These are phyloP conservation scores for Blumeriella jaapii DNA, from an alignment of 2,329 filamentous ascomycete species.

Conservation along the genomic window DNA sequence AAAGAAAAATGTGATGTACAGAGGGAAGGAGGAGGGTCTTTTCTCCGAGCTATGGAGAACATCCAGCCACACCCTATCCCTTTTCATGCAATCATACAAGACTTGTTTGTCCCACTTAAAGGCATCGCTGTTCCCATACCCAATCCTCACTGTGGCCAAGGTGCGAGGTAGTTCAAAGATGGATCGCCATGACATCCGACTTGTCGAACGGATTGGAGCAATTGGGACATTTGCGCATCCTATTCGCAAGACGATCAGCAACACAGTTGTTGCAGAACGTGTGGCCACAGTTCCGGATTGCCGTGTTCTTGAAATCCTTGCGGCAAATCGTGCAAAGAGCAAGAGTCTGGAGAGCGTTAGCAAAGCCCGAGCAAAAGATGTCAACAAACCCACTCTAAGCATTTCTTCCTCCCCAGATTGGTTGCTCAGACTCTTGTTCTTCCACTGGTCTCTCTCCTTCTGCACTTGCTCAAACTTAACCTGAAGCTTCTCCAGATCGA, in stretches of 20 bases:
- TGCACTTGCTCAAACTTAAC: slow-evolving; percentile 65
- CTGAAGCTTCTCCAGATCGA: slow-evolving; percentile 70
- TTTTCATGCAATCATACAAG: slow-evolving; percentile 25
- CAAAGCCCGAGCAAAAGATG: slow-evolving; percentile 4
- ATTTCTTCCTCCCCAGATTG: slow-evolving; percentile 74
- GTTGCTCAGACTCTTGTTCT: slow-evolving; percentile 69
- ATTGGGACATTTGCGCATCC: slow-evolving; percentile 89
- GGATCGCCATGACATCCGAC: slow-evolving; percentile 73
- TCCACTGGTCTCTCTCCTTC: slow-evolving; percentile 79
- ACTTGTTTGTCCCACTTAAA: slow-evolving; percentile 12
- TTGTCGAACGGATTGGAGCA: slow-evolving; percentile 88
- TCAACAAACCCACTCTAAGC: slow-evolving; percentile 58
- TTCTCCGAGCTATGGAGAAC: slow-evolving; percentile 10
- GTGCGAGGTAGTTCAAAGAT: slow-evolving; percentile 31
- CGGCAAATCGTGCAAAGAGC: slow-evolving; percentile 88
- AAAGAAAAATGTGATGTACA: slow-evolving; percentile 20
- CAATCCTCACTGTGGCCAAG: slow-evolving; percentile 6
- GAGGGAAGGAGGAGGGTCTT: slow-evolving; percentile 14
- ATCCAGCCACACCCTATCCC: slow-evolving; percentile 5
- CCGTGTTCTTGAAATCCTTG: slow-evolving; percentile 86
- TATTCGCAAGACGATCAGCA: slow-evolving; percentile 76
- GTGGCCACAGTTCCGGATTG: slow-evolving; percentile 87
- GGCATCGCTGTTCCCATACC: slow-evolving; percentile 7
- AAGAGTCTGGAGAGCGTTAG: slow-evolving; percentile 47
- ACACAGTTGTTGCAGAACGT: slow-evolving; percentile 88